Evolutionary conservation across 441 rosid genomes (phyloP), one percentile per base, ranked within the genome.

Genomic region (Kokia cookei): DNA sequence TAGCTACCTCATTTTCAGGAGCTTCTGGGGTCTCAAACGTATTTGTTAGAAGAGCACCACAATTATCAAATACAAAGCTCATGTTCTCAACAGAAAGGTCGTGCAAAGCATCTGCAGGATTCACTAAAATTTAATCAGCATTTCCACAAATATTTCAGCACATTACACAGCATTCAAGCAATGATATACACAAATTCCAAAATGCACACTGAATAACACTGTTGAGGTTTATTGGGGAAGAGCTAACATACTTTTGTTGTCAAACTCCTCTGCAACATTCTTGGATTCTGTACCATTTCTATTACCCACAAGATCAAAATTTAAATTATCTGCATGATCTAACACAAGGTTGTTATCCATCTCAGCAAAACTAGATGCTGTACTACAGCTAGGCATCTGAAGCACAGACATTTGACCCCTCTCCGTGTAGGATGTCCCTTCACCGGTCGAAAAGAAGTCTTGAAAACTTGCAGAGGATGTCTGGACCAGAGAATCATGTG

Each of bases 311-410:
- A 65, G 65, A 75, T 73, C 60, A 55, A 68, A 78, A 71, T 65
- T 69, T 55, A 78, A 69, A 71, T 61, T 77, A 73, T 81, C 83
- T 64, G 74, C 75, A 74, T 37, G 72, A 81, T 77, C 82, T 22
- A 86, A 75, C 76, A 77, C 72, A 72, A 14, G 71, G 72, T 67
- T 74, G 72, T 73, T 69, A 79, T 76, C 76, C 78, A 76, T 82
- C 67, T 77, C 86, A 72, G 77, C 67, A 63, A 87, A 82, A 80
- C 81, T 80, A 77, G 89, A 82, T 32, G 80, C 77, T 26, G 82
- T 81, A 71, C 84, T 79, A 75, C 86, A 83, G 79, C 84, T 82
- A 58, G 82, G 79, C 61, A 86, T 85, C 76, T 83, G 85, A 73
- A 76, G 75, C 61, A 82, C 84, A 72, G 79, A 77, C 27, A 80